Base-by-base conservation (phyloP, 768 basidiomycete species). In the Russula olivacea region DNA sequence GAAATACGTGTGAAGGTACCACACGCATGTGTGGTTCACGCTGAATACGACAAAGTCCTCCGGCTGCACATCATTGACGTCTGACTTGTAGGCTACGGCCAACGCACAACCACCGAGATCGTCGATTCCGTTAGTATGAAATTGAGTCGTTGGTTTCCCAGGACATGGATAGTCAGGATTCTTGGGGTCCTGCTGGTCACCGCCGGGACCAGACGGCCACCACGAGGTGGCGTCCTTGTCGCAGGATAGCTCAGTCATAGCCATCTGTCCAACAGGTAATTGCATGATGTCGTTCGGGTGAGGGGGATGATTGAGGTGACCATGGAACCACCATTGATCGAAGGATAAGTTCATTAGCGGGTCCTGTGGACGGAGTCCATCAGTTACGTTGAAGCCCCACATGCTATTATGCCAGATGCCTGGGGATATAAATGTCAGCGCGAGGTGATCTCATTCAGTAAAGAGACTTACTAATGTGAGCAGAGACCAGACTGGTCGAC, bases 1-100 rank as follows among this genome's bases (percentile, higher is more conserved):
- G 66, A 79, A 81, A 52, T 64, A 67, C 28, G 76, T 80, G 63
- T 74, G 65, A 36, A 74, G 66, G 49, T 66, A 63, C 78, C 78
- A 81, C 5, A 78, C 77, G 53, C 78, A 79, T 10, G 74, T 75
- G 1, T 77, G 71, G 65, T 81, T 78, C 49, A 78, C 73, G 49
- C 72, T 75, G 69, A 81, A 79, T 55, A 80, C 66, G 40, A 70
- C 69, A 49, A 80, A 74, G 67, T 80, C 79, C 41, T 75, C 75
- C 2, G 78, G 80, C 59, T 74, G 55, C 47, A 81, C 66, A 7
- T 68, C 47, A 21, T 61, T 61, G 21, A 71, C 69, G 63, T 81
- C 73, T 25, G 73, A 72, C 36, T 76, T 74, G 70, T 80, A 78
- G n/a, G 76, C 74, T 53, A 81, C 80, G 19, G 75, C 76, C 25